Evolutionary conservation across 768 basidiomycete species (phyloP).

Genomic region (Gymnopilus dilepis): DNA sequence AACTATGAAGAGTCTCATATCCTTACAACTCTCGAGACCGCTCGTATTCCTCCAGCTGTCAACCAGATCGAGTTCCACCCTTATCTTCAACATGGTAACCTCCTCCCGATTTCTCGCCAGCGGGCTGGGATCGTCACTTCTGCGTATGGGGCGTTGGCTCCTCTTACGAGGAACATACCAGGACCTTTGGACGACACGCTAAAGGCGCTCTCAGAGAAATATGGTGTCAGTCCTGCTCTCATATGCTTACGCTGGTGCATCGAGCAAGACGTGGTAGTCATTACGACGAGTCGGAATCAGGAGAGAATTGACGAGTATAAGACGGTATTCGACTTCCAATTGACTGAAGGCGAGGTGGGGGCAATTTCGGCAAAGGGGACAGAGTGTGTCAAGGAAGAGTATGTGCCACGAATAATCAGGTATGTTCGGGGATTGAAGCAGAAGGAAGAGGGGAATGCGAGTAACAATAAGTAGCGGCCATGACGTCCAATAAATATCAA

Average conservation of each 20-base stretch:
- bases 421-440: neutral
- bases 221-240: neutral
- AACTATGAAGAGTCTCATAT: neutral
- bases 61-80: slow-evolving; percentile 1
- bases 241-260: neutral
- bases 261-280: neutral
- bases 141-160: neutral
- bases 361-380: neutral
- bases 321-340: neutral
- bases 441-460: neutral
- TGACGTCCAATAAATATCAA: no score
- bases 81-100: neutral
- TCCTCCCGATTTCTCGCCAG: neutral
- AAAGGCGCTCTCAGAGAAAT: neutral
- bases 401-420: neutral
- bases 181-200: neutral
- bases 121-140: neutral
- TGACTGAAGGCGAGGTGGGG: neutral
- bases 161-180: neutral
- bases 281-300: neutral
- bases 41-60: neutral
- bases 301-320: neutral
- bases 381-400: neutral
- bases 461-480: neutral
- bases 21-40: neutral